Base-by-base conservation (phyloP, 2,329 filamentous ascomycete species). In the Aspergillus melleus region DNA sequence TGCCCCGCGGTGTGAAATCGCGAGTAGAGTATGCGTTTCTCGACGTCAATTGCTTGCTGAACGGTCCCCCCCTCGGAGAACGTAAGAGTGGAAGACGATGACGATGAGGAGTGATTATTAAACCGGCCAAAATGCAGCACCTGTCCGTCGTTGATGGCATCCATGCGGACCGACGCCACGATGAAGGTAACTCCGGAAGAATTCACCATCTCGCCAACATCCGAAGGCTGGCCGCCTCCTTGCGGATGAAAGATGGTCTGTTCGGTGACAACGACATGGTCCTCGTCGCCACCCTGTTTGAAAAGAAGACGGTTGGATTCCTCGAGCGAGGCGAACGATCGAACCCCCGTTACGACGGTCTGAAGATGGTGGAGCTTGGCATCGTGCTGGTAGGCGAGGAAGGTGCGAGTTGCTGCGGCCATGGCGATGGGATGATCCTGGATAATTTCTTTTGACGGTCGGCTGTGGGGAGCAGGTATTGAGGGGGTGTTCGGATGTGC, bases 221-320 rank as follows among this genome's bases (percentile, higher is more conserved):
- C 89, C 0, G 84, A 88, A 0, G 89, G 89, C 68, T 92, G 89
- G 8, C 89, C 89, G 61, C 89, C 89, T 20, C 89, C 89, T 72
- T 92, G 89, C 0, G 88, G 86, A 62, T 92, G 87, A 74, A 92
- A 92, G 61, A 91, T 87, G n/a, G 89, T 91, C 51, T 83, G 75
- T 2, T 84, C 78, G 0, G 86, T 89, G 6, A 86, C 80, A 20
- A 90, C 72, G n/a, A 86, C 82, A 67, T 82, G 80, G 64, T 85
- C 80, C 1, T 80, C 72, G 5, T 83, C 79, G 9, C 70, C 70
- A 4, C 77, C 80, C 12, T 83, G 75, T 69, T 89, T 90, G 78
- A 87, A 87, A 10, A 90, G 81, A 6, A 75, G 69, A 54, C 77
- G 81, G 58, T 85, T 84, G 32, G 77, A 73, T 36, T 82, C 76